Percentiles rank a stretch among this genome's conserved stretches.
Conservation (phyloP, 1,284 basidiomycete genomes). For the Meira nashicola region DNA sequence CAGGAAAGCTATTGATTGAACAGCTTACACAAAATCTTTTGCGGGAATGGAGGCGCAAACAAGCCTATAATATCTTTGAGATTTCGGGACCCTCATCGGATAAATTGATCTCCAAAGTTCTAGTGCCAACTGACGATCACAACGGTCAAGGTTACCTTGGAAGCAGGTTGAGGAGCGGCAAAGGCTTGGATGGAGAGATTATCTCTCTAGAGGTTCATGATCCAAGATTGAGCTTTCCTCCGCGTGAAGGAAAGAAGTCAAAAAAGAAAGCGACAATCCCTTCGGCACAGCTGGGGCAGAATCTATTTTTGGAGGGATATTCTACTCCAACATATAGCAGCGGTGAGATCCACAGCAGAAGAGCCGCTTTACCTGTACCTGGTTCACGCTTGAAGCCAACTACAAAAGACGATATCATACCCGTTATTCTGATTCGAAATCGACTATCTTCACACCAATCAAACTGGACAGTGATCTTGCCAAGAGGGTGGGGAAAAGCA, state of each 20-base stretch:
- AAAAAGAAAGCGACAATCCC: background rate
- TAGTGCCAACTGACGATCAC: slow-evolving; percentile 9
- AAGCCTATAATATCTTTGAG: slow-evolving; percentile 47
- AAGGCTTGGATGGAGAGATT: background rate
- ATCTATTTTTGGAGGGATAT: slow-evolving; percentile 22
- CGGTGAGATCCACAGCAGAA: slow-evolving; percentile 41
- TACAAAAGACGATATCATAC: slow-evolving; percentile 33
- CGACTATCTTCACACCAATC: background rate
- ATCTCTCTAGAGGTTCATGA: slow-evolving; percentile 33
- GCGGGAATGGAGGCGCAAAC: slow-evolving; percentile 7
- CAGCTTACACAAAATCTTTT: too few relatives aligned
- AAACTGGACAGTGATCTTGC: slow-evolving; percentile 39
- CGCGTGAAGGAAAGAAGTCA: background rate
- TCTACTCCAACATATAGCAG: slow-evolving; percentile 31
- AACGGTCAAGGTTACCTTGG: background rate
- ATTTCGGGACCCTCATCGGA: slow-evolving; percentile 32
- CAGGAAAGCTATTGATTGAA: too few relatives aligned
- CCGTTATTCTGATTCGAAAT: slow-evolving; percentile 28
- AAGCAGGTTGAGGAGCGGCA: background rate
- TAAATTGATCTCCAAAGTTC: slow-evolving; percentile 29
- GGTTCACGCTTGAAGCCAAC: slow-evolving; percentile 27
- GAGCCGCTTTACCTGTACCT: slow-evolving; percentile 18
- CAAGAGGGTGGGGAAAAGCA: slow-evolving; percentile 45
- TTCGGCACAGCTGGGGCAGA: background rate
- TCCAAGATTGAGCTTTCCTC: slow-evolving; percentile 41